Base-by-base conservation (phyloP, 805 yeast species). In the Starmerella stigmatis region DNA sequence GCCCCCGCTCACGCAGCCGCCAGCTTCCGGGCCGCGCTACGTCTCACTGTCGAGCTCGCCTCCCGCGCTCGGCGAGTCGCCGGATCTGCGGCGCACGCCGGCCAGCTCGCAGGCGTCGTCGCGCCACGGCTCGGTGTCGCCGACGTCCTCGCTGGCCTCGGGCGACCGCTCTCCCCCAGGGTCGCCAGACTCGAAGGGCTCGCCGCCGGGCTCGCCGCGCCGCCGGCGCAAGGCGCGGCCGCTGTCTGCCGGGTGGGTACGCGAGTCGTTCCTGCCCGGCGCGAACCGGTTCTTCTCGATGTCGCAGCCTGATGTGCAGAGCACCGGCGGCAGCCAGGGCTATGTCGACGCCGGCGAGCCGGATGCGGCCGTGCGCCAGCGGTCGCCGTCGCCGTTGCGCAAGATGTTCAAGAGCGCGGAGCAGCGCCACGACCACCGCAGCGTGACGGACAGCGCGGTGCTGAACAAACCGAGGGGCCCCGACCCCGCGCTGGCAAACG, bases 351-450 rank as follows among this genome's bases (percentile, higher is more conserved):
- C 35, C 15, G 22, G 20, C 12, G 27, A 3, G 26, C 9, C 37
- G 12, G 27, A 22, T n/a, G n/a, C n/a, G n/a, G n/a, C n/a, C n/a
- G n/a, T n/a, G 9, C 19, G 29, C 12, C 37, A 36, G n/a, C 42
- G 54, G 9, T 45, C 54, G 8, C 39, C 48, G 13, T 51, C 54
- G 27, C 54, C 54, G 26, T 34, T 51, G 38, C 50, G 53, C 16
- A 51, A 51, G 35, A 51, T 51, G 25, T 46, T 51, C 36, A 48
- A 46, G 8, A 21, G 43, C 20, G 31, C 51, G n/a, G n/a, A n/a
- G n/a, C n/a, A n/a, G n/a, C n/a, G n/a, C 5, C 47, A 53, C 10
- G 50, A 49, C 21, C 54, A 51, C 26, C 46, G 54, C 36, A 46
- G 48, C 21, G 49, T 51, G 47, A 51, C 54, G 2, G 49, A 49